Evolutionary conservation across 2,329 filamentous ascomycete species (phyloP), one percentile per base, ranked within the genome.

Genomic region (Colletotrichum cereale): DNA sequence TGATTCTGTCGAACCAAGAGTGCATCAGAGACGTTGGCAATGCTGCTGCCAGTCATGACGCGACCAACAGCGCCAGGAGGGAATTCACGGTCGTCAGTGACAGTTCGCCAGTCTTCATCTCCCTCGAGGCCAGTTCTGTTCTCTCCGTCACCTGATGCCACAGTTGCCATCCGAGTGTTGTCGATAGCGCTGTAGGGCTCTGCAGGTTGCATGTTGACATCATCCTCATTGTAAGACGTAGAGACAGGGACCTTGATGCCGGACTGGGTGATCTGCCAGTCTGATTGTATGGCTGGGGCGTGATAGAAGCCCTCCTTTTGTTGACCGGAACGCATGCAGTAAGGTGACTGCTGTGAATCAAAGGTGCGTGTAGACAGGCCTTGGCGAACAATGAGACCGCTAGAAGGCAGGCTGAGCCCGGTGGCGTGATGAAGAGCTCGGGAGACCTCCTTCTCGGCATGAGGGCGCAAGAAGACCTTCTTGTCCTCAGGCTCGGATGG

Each of bases 31-130:
- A 72, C 68, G 16, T 74, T 71, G 36, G 73, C 73, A 12, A 74
- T 72, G 58, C 73, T 74, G 67, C 73, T 74, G n/a, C 73, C 73
- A 52, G 63, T 71, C 52, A 73, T 66, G 8, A 71, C 57, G 8
- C 71, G 62, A 21, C 73, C 71, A 26, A 74, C 36, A 42, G 52
- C 38, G 10, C 63, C 56, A 40, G 29, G 14, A 21, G 50, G 53
- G 7, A 52, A 56, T 18, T 53, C 58, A 34, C 55, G 67, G 34
- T 74, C 72, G 6, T 74, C 73, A 16, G 67, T 67, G 34, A 74
- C 67, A 5, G 73, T 74, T 10, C 61, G 63, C 73, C 73, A 74
- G 52, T 74, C 73, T 21, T 74, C 67, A 21, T 72, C 66, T n/a
- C 40, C 56, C 24, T 64, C 66, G 11, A 57, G 24, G n/a, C 29